Evolutionary conservation across 306 rosid species (phyloP), one percentile per base, ranked within the genome.

Genomic region (Rubus parviflorus): DNA sequence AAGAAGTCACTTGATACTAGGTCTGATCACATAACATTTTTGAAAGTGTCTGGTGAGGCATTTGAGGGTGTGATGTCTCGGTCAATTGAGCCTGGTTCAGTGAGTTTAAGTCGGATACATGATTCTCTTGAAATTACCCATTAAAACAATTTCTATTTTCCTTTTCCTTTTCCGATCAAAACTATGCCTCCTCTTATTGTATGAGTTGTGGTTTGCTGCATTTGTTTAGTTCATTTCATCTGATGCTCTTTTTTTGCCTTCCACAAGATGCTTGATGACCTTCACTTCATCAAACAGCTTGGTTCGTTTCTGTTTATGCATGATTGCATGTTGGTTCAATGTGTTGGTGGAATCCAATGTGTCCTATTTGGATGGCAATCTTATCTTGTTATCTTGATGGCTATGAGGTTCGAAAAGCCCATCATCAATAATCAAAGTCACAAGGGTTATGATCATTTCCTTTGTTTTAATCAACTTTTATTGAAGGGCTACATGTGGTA

Each of bases 281-380:
- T n/a, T 54, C 30, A 54, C 61, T 19, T 54, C 5, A n/a, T n/a
- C 7, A 53, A 5, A 12, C 60, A 53, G 19, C 22, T 6, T 5
- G 57, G 8, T 16, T 16, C 22, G 5, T 52, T 52, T 52, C 22
- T 17, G 57, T 52, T 52, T 17, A 17, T 6, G 57, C 57, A 52
- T 52, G 57, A 17, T 52, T 7, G 22, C 57, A 6, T 15, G 19
- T 49, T 25, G 30, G 30, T 25, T 25, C 30, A 25, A 25, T 25
- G 30, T 25, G 30, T 25, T 30, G 35, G 51, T 72, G 66, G 64
- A 54, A 57, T 53, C 51, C 40, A 40, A 53, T 35, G 75, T 71
- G 47, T 35, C 47, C 46, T 4, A 0, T 8, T 42, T 42, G 63
- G 63, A 57, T 9, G 30, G 35, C 30, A 57, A 51, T 51, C 75